Conservation (phyloP, 78 protist species). For the Chrysochromulina parva region DNA sequence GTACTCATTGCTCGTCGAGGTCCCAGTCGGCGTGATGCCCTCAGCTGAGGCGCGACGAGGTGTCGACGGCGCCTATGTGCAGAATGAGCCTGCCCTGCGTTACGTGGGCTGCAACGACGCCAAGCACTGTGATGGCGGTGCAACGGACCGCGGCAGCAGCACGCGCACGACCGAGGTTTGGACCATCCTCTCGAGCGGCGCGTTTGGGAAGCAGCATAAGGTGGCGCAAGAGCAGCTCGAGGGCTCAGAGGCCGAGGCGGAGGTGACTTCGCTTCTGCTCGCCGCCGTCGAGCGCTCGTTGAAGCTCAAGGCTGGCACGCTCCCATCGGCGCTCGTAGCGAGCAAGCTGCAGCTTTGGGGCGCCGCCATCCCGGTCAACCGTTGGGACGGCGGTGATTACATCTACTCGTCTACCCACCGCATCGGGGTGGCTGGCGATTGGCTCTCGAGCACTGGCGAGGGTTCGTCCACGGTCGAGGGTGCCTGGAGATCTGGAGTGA, state of each 20-base stretch:
- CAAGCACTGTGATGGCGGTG: background rate
- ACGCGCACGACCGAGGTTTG: background rate
- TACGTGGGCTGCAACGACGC: background rate
- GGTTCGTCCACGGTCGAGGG: background rate
- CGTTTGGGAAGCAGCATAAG: background rate
- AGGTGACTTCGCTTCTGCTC: background rate
- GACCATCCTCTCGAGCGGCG: background rate
- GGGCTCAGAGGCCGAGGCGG: background rate
- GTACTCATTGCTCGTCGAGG: background rate
- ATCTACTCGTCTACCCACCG: too few relatives aligned
- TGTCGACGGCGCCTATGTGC: background rate
- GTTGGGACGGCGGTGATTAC: background rate
- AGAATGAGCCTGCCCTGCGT: background rate
- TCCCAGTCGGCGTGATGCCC: too few relatives aligned
- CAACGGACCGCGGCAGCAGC: background rate
- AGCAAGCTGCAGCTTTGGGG: constrained; percentile 7
- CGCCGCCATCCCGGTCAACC: background rate
- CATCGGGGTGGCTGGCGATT: background rate
- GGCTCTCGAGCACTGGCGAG: background rate
- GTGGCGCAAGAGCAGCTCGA: background rate
- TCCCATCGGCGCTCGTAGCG: background rate
- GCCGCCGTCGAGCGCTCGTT: background rate
- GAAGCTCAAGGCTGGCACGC: background rate
- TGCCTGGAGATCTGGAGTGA: background rate
- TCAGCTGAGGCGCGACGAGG: too few relatives aligned